Evolutionary conservation across 192 early-diverging fungal species (phyloP), one percentile per base, ranked within the genome.

Genomic region (Coemansia biformis): DNA sequence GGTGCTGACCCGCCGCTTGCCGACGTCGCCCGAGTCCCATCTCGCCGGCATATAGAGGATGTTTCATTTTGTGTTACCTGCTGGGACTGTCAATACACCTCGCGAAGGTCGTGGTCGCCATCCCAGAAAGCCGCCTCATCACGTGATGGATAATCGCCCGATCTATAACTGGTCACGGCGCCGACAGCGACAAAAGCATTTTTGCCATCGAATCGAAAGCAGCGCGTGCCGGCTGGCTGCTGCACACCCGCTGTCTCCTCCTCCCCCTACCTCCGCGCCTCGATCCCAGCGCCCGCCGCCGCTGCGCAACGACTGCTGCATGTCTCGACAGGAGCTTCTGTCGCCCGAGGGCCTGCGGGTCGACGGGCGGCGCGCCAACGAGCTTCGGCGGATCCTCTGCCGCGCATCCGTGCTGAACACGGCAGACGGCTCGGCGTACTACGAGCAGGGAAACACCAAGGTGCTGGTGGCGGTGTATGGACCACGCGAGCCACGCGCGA

Each of bases 371-470:
- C 80, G 96, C 35, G 79, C 89, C 5, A 83, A 80, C 54, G 93
- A 99, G 71, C 74, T 96, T 16, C 77, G 93, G 39, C 86, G 88
- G 43, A 85, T 96, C 46, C 76, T 78, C 22, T 86, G 84, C 57
- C 81, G 85, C 16, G 87, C 85, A 3, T 82, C 81, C 0, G 86
- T 91, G 9, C 71, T 95, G 26, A 76, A 78, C 15, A 81, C 88
- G 22, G 88, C 93, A 0, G 93, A 98, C 47, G 96, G 96, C 35
- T 94, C 91, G 0, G 84, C 93, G 2, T 98, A 92, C 63, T 79
- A 92, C 42, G 91, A 94, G 73, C 88, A 91, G 52, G 96, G 96
- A 47, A 95, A 99, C 71, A 96, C 96, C 35, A 92, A 94, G 58
- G 83, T 84, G 39, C 75, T 99, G 14, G 87, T 82, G 0, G 84